Base-by-base conservation (phyloP, 2,329 filamentous ascomycete species). In the Clarireedia paspali region DNA sequence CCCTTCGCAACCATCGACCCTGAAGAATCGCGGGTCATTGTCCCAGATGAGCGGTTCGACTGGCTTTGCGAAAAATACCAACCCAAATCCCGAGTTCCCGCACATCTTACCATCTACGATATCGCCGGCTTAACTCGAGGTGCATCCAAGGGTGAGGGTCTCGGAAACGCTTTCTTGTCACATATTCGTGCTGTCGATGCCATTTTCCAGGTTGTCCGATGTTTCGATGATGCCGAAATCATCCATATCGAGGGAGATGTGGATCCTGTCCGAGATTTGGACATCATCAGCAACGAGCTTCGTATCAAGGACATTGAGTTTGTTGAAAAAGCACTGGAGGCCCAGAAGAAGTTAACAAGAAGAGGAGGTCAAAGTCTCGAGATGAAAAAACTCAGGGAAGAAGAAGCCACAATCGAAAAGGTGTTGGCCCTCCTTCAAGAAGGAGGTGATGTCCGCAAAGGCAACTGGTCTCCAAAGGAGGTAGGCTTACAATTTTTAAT, bases 191-290 rank as follows among this genome's bases (percentile, higher is more conserved):
- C 94, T 54, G 91, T 96, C 73, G 91, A 96, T 78, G 91, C 91
- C 73, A 95, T 96, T 75, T 96, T 96, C 80, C 89, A 96, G 74
- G 91, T 96, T 46, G 91, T 96, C 39, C 86, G 91, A 67, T 95
- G 89, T 77, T 96, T 99, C 75, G 95, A 99, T 71, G 94, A 99
- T 79, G 94, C 92, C 58, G 94, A 99, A 76, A 99, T 99, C 68
- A 97, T 96, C 67, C 94, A 99, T 81, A 91, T 99, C 63, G 95
- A 99, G 80, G 95, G 94, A 71, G 94, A 99, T 68, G 95, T 99
- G 67, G 89, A 99, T 75, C 95, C 94, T 36, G 83, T 88, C 59
- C 87, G 94, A 70, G 94, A 99, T 79, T 75, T 99, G 65, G 88
- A 90, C 69, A 99, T 99, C 73, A 97, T 99, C 75, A 90, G 86